These are phyloP conservation scores for Apiospora marii DNA, from an alignment of 2,329 filamentous ascomycete genomes.

Conservation along the genomic window DNA sequence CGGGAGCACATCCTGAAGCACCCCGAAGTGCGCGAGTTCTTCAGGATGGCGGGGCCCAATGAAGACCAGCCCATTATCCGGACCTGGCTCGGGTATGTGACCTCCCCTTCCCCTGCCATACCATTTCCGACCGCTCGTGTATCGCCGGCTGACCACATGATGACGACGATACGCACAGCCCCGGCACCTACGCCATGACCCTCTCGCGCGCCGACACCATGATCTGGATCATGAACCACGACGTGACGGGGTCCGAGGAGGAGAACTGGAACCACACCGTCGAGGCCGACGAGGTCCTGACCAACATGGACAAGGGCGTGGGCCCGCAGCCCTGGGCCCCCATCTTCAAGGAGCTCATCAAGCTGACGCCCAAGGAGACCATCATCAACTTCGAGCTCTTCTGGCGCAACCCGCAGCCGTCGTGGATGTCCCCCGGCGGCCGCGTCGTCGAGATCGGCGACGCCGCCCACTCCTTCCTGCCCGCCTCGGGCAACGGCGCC, in stretches of 20 bases:
- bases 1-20: conserved; percentile 50
- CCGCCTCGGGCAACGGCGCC: conserved; percentile 50
- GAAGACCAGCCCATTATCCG: conserved; percentile 52
- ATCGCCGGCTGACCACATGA: conserved; percentile 31
- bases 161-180: conserved; percentile 39
- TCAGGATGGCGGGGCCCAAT: conserved; percentile 51
- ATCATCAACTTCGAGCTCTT: conserved; percentile 51
- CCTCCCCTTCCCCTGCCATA: conserved; percentile 25
- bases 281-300: conserved; percentile 44
- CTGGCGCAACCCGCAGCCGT: conserved; percentile 49
- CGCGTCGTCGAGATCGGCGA: conserved; percentile 50
- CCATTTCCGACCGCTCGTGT: not conserved
- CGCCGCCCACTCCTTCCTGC: conserved; percentile 50
- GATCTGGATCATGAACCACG: conserved; percentile 50
- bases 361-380: conserved; percentile 41
- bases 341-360: conserved; percentile 45
- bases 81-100: conserved; percentile 54
- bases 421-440: conserved; percentile 45
- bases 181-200: conserved; percentile 49
- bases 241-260: conserved; percentile 46
- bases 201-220: conserved; percentile 44
- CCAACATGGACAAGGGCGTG: conserved; percentile 46
- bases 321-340: conserved; percentile 42
- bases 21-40: conserved; percentile 47
- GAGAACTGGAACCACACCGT: conserved; percentile 48